A percentile compares a stretch with the other conserved stretches of the same genome.
Evolutionary conservation across 495 filamentous ascomycete genomes (phyloP).

Genomic region (Friedmanniomyces simplex): DNA sequence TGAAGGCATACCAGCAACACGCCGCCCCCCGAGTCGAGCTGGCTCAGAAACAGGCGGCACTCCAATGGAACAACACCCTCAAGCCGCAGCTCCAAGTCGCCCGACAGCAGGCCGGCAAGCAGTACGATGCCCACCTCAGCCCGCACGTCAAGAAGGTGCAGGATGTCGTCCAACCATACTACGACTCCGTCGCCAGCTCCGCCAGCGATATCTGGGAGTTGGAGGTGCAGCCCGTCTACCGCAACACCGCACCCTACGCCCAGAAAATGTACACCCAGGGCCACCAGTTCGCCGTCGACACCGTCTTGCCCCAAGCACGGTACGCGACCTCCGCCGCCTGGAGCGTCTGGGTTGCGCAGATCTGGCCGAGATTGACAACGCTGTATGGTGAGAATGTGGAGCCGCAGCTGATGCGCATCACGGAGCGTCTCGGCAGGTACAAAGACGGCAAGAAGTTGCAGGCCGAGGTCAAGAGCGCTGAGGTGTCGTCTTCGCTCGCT

Average conservation of each 20-base stretch:
- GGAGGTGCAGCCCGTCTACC: slow-evolving; percentile 64
- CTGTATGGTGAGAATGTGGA: slow-evolving; percentile 87
- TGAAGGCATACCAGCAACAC: slow-evolving; percentile 53
- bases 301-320: slow-evolving; percentile 59
- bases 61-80: slow-evolving; percentile 68
- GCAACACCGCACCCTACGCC: slow-evolving; percentile 59
- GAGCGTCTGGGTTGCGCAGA: slow-evolving; percentile 56
- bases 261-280: slow-evolving; percentile 56
- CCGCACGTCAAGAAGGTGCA: slow-evolving; percentile 60
- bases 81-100: slow-evolving; percentile 61
- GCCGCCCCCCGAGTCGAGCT: slow-evolving; percentile 66
- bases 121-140: slow-evolving; percentile 59
- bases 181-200: slow-evolving; percentile 49
- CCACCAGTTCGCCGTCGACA: slow-evolving; percentile 56
- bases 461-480: slow-evolving; percentile 46
- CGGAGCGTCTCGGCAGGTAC: slow-evolving; percentile 79
- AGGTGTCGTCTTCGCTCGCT: slow-evolving; percentile 23
- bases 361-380: slow-evolving; percentile 70
- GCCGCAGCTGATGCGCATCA: slow-evolving; percentile 86
- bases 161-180: slow-evolving; percentile 55
- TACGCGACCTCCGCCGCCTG: slow-evolving; percentile 57
- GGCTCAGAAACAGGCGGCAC: slow-evolving; percentile 49
- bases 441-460: slow-evolving; percentile 54
- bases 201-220: slow-evolving; percentile 57
- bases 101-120: slow-evolving; percentile 45